A percentile compares a stretch with the other conserved stretches of the same genome.
Evolutionary conservation across 202 grass and related monocot genomes (phyloP).

Genomic region (Brachypodium distachyon): DNA sequence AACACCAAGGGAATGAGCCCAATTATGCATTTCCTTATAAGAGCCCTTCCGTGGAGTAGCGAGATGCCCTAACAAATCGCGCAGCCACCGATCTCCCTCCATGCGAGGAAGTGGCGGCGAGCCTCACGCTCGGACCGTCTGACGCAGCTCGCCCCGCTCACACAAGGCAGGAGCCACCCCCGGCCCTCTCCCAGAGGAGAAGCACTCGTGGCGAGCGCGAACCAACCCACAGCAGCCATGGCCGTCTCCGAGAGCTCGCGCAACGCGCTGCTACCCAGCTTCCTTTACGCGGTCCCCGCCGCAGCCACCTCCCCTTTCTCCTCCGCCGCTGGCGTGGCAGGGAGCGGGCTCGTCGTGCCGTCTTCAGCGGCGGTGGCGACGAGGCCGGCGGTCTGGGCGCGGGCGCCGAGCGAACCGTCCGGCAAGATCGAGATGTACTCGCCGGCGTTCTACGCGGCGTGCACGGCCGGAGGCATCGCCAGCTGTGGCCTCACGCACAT

Average conservation of each 20-base stretch:
- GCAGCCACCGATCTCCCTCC: conserved; percentile 12
- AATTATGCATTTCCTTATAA: neutral
- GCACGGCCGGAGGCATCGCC: conserved; percentile 41
- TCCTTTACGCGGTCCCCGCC: conserved; percentile 27
- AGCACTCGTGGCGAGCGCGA: neutral
- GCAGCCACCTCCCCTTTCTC: neutral
- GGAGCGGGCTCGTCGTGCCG: neutral
- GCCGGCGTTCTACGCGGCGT: conserved; percentile 51
- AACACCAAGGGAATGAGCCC: neutral
- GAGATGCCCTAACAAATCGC: conserved; percentile 31
- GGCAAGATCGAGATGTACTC: conserved; percentile 43
- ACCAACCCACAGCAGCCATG: conserved; percentile 4
- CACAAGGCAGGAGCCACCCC: neutral
- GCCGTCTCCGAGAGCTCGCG: conserved; percentile 37
- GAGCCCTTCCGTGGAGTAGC: neutral
- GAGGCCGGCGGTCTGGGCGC: conserved; percentile 1
- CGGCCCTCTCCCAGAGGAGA: neutral
- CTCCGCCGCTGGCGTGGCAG: neutral
- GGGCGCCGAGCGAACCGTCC: conserved; percentile 25
- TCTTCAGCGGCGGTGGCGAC: neutral
- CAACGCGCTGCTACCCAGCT: conserved; percentile 40
- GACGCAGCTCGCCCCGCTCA: neutral
- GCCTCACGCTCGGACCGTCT: conserved; percentile 5
- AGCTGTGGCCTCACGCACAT: conserved; percentile 63
- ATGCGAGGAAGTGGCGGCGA: conserved; percentile 23